Evolutionary conservation across 805 yeast genomes (phyloP).

Genomic region (Babjeviella inositovora): DNA sequence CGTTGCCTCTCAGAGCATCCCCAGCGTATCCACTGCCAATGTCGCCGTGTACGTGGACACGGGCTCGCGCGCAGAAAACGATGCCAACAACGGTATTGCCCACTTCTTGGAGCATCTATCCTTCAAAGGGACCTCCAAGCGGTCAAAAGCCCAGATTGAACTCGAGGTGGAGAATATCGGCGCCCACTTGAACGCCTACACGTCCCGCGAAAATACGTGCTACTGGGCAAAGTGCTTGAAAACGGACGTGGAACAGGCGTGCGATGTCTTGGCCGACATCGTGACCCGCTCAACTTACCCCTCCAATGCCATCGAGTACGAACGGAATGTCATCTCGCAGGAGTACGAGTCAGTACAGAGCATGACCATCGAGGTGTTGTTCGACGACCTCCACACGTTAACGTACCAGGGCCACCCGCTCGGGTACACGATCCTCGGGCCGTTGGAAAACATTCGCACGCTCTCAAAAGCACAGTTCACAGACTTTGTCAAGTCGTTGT

Average conservation of each 20-base stretch:
- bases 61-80: slow-evolving; percentile 90
- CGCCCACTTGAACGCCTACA: slow-evolving; percentile 95
- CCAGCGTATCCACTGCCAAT: slow-evolving; percentile 85
- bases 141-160: slow-evolving; percentile 75
- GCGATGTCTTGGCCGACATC: slow-evolving; percentile 81
- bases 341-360: slow-evolving; percentile 97
- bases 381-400: slow-evolving; percentile 90
- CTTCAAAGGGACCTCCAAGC: slow-evolving; percentile 78
- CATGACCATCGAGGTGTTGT: slow-evolving; percentile 96
- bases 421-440: slow-evolving; percentile 95
- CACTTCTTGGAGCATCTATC: slow-evolving; percentile 95
- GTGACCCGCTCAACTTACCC: slow-evolving; percentile 77
- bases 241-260: slow-evolving; percentile 68
- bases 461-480: slow-evolving; percentile 65
- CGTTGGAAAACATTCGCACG: slow-evolving; percentile 72
- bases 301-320: slow-evolving; percentile 78
- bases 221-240: slow-evolving; percentile 83
- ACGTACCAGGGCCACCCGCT: slow-evolving; percentile 83
- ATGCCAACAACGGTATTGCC: slow-evolving; percentile 83
- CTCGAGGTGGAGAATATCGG: slow-evolving; percentile 93
- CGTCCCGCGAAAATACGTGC: slow-evolving; percentile 94
- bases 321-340: slow-evolving; percentile 89
- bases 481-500: slow-evolving; percentile 69
- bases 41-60: slow-evolving; percentile 99
- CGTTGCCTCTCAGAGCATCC: slow-evolving; percentile 81